Conservation (phyloP, 2,329 filamentous ascomycete genomes). For the Venturia pyrina region DNA sequence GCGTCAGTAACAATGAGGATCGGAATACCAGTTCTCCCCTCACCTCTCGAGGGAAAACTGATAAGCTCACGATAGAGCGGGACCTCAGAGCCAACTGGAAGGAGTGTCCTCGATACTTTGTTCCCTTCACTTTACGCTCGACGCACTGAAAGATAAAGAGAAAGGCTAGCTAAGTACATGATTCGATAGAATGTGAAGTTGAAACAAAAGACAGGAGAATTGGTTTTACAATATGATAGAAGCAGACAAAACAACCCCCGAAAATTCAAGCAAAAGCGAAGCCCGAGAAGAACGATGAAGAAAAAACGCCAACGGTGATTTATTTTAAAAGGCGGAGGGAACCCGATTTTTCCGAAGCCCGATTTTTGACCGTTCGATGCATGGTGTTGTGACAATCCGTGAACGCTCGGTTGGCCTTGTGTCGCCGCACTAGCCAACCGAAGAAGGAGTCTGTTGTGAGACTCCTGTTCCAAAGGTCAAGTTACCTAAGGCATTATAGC, state of each 20-base stretch:
- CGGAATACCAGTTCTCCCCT: neutral
- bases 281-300: neutral
- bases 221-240: slow-evolving; percentile 1
- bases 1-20: neutral
- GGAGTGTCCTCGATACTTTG: neutral
- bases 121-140: neutral
- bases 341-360: neutral
- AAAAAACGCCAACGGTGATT: neutral
- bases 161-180: neutral
- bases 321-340: neutral
- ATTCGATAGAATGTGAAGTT: neutral
- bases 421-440: neutral
- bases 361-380: neutral
- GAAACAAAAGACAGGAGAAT: neutral
- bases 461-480: neutral
- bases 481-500: neutral
- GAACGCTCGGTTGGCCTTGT: neutral
- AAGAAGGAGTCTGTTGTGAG: neutral
- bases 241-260: neutral
- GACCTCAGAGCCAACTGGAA: neutral
- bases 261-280: neutral
- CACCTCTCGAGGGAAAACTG: neutral
- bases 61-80: neutral
- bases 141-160: neutral
- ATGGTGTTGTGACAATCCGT: neutral